These are phyloP conservation scores for Logfia minima DNA, from an alignment of 129 eudicot species.

Conservation along the genomic window DNA sequence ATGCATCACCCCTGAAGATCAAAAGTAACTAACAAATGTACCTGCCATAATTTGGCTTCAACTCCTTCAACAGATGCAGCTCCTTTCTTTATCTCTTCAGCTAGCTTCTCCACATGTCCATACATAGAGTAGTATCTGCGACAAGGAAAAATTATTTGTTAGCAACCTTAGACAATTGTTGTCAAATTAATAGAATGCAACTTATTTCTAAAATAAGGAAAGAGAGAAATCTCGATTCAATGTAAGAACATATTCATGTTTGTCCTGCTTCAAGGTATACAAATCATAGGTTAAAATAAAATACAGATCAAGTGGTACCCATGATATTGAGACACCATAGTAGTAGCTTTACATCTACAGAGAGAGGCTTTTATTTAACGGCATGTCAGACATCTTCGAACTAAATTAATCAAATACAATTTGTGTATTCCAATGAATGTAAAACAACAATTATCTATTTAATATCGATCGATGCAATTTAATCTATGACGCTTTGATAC, in stretches of 20 bases:
- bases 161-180: not conserved
- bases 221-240: not conserved
- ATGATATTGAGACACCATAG: not conserved
- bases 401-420: not conserved
- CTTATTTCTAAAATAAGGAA: constrained; percentile 1
- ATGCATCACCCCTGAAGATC: not conserved
- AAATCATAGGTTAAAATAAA: not conserved
- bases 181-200: not conserved
- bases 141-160: constrained; percentile 20
- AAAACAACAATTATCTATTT: not conserved
- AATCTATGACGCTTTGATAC: not conserved
- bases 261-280: constrained; percentile 6
- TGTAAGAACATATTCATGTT: not conserved
- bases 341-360: not conserved
- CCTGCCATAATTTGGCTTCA: constrained; percentile 93
- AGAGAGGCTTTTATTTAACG: not conserved
- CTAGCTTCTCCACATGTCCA: constrained; percentile 86
- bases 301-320: not conserved
- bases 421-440: not conserved
- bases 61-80: constrained; percentile 90
- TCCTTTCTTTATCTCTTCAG: constrained; percentile 81
- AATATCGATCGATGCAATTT: not conserved
- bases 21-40: not conserved
- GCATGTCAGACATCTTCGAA: not conserved
- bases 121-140: constrained; percentile 83